These are phyloP conservation scores for Spatholobus suberectus DNA, from an alignment of 306 rosid genomes.

Conservation along the genomic window DNA sequence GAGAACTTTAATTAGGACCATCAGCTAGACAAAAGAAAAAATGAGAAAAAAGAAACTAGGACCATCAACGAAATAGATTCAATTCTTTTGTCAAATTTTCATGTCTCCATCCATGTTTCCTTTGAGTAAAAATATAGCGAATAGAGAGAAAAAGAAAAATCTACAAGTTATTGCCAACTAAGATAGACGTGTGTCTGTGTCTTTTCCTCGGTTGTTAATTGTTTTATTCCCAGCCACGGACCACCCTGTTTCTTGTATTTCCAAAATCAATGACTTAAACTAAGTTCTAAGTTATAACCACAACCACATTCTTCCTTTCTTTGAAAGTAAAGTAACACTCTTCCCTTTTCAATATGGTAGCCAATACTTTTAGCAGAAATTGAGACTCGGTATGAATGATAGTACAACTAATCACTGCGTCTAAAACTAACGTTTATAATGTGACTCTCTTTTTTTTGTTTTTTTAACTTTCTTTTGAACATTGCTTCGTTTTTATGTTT, in stretches of 20 bases:
- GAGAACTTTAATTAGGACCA: neutral
- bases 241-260: conserved; percentile 24
- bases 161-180: neutral
- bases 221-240: conserved; percentile 1
- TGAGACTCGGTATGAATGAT: conserved; percentile 14
- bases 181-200: neutral
- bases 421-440: conserved; percentile 23
- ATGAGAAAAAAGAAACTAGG: neutral
- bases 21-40: neutral
- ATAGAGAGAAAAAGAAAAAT: neutral
- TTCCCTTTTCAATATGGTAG: conserved; percentile 27
- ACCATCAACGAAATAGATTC: neutral
- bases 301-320: conserved; percentile 40
- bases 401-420: conserved; percentile 13
- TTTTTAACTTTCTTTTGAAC: neutral
- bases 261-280: conserved; percentile 37
- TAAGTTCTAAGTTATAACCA: conserved; percentile 16
- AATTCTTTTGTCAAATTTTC: conserved; percentile 4
- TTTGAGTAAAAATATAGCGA: neutral
- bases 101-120: conserved; percentile 22
- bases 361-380: conserved; percentile 5
- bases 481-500: conserved; percentile 16
- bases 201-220: neutral
- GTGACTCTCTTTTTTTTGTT: neutral
- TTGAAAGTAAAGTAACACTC: conserved; percentile 39